phyloP scores from a whole-genome alignment of 768 basidiomycete species.

The Candolleomyces aberdarensis region DNA sequence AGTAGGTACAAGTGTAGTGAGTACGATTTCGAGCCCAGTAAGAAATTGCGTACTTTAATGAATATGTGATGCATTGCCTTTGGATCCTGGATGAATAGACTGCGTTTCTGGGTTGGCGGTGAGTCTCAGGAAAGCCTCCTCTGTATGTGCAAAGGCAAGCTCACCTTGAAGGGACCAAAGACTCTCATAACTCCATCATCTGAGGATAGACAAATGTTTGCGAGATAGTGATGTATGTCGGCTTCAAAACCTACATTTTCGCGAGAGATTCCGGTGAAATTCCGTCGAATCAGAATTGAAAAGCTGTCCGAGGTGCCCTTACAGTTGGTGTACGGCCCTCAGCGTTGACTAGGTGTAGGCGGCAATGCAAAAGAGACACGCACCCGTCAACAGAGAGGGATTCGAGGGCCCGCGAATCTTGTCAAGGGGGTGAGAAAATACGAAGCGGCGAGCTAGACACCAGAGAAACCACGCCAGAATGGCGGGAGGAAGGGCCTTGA shows the following conservation, averaged over 20 bases:
- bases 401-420: constrained; percentile 11
- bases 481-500: too few relatives aligned
- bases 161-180: constrained; percentile 31
- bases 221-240: neutral
- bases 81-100: constrained; percentile 42
- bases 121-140: neutral
- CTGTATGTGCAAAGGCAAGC: constrained; percentile 1
- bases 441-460: neutral
- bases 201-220: constrained; percentile 5
- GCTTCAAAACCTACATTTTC: constrained; percentile 24
- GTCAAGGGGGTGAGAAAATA: constrained; percentile 5
- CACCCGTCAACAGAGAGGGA: constrained; percentile 32
- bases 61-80: constrained; percentile 41
- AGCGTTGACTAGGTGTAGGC: neutral
- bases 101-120: constrained; percentile 19
- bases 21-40: neutral
- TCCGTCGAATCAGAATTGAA: constrained; percentile 32
- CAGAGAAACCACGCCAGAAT: neutral
- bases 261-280: constrained; percentile 31
- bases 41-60: constrained; percentile 30
- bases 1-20: neutral
- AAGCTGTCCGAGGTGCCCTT: constrained; percentile 34
- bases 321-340: neutral
- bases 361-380: neutral
- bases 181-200: constrained; percentile 32